Base-by-base conservation (phyloP, 805 yeast species). In the Danielia oregonensis region DNA sequence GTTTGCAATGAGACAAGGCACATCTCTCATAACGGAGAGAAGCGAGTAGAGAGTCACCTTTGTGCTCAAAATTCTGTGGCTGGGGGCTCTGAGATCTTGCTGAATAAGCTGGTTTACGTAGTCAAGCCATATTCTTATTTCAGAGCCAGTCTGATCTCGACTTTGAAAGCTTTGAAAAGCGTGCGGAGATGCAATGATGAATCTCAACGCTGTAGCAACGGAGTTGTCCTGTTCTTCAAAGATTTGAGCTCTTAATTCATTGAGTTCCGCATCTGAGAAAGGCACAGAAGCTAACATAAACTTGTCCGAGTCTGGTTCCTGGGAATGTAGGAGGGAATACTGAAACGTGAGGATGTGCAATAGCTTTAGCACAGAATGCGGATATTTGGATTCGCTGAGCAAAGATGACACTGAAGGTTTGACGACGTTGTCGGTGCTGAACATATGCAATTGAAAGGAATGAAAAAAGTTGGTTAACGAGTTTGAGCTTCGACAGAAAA, bases 1-100 rank as follows among this genome's bases (percentile, higher is more conserved):
- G 2, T 51, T 57, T 17, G 56, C 54, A 1, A 61, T 31, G n/a
- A 71, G 29, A 45, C 79, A 74, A 4, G 73, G 64, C 31, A 63
- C 61, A 28, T 59, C 49, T 6, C 74, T 70, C 17, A 74, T 36
- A 2, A 72, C 57, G 9, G 68, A 59, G 8, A 72, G 49, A 4
- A 66, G 36, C 0, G 68, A 46, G 36, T 56, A 53, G 14, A 54
- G 34, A 6, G 52, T 35, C 6, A 37, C 27, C 12, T 29, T 29
- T 8, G 44, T 35, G 11, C 39, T 44, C 5, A 49, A 34, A 8
- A 33, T n/a, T 17, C 15, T 14, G 22, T 18, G 16, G 4, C n/a
- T 30, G 27, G 14, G 16, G n/a, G 15, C 19, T 7, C 38, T 31
- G 16, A 33, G 15, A 13, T 40, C 37, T 1, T 35, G 13, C 2